Evolutionary conservation across 371 early-diverging fungal genomes (phyloP), one percentile per base, ranked within the genome.

Genomic region (Rhizopus arrhizus): DNA sequence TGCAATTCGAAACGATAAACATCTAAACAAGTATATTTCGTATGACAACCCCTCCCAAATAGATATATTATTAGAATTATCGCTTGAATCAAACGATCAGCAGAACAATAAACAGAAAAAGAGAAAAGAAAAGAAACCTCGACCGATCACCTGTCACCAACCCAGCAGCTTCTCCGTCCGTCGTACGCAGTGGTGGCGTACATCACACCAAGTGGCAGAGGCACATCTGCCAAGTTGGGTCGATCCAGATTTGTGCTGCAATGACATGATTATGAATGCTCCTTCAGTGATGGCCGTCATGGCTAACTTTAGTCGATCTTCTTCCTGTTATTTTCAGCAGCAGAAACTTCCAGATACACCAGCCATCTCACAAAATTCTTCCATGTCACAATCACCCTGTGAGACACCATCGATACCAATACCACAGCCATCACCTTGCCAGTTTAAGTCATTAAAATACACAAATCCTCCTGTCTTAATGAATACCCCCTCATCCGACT

Each of bases 211-310:
- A 66, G 53, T 45, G 62, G 78, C 52, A 61, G 42, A 43, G 65
- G 69, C 66, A 57, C 65, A 52, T 62, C 61, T 58, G 59, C 78
- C 65, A 5, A 46, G 46, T 5, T 65, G 65, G 58, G 41, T 58
- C 2, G 63, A 63, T 32, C 40, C 57, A 13, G 58, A 63, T 32
- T 16, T 63, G 2, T 63, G 63, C 9, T 57, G 63, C 33, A 35
- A 53, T 33, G 47, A 46, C 0, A 46, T 62, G 0, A 45, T 56
- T 31, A 58, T 58, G 63, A 51, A 63, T 33, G 53, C 57, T 38
- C 34, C 52, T 12, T 53, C 58, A 12, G 58, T 53, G 3, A 28
- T 56, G 38, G 52, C 51, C 49, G 62, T 53, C 3, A 61, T 55
- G 51, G 41, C 56, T n/a, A 56, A 43, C 10, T 49, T 51, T 16